Evolutionary conservation across 305 asterid genomes (phyloP).

Genomic region (Salvia sclarea): DNA sequence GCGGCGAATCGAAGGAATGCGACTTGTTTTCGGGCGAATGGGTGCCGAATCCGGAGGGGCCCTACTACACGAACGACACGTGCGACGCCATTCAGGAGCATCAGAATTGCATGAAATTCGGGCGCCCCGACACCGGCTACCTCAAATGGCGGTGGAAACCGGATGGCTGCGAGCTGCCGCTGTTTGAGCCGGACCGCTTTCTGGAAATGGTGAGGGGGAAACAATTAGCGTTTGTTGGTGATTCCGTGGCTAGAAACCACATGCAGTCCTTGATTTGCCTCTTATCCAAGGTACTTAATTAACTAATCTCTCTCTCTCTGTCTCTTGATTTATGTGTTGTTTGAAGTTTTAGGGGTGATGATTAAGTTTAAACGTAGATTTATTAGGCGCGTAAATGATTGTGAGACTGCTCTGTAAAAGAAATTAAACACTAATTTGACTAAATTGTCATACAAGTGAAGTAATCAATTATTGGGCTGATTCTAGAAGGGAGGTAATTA

Average conservation of each 20-base stretch:
- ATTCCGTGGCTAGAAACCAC: constrained; percentile 78
- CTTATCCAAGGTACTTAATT: constrained; percentile 49
- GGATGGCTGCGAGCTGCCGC: constrained; percentile 65
- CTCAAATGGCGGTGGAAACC: constrained; percentile 88
- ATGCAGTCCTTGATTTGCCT: constrained; percentile 87
- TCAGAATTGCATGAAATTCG: constrained; percentile 75
- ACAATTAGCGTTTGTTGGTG: constrained; percentile 81
- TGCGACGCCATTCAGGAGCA: constrained; percentile 73
- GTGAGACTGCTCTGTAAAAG: too few relatives aligned
- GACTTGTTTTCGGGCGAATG: constrained; percentile 70
- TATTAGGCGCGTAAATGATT: neutral
- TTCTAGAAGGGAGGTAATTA: neutral
- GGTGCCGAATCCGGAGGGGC: constrained; percentile 62
- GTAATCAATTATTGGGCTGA: neutral
- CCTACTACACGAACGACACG: constrained; percentile 64
- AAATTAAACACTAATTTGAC: too few relatives aligned
- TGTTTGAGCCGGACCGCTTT: constrained; percentile 56
- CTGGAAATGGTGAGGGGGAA: constrained; percentile 64
- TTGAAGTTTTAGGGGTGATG: neutral
- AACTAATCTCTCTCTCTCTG: neutral
- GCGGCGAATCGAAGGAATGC: constrained; percentile 29
- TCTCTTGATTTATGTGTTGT: too few relatives aligned
- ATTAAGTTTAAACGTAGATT: neutral
- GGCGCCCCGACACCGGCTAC: constrained; percentile 63
- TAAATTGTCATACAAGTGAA: too few relatives aligned